Percentiles rank a stretch among this genome's conserved stretches.
phyloP scores from a whole-genome alignment of 1,139 yeast species.

The Yamadazyma songkhlaensis region DNA sequence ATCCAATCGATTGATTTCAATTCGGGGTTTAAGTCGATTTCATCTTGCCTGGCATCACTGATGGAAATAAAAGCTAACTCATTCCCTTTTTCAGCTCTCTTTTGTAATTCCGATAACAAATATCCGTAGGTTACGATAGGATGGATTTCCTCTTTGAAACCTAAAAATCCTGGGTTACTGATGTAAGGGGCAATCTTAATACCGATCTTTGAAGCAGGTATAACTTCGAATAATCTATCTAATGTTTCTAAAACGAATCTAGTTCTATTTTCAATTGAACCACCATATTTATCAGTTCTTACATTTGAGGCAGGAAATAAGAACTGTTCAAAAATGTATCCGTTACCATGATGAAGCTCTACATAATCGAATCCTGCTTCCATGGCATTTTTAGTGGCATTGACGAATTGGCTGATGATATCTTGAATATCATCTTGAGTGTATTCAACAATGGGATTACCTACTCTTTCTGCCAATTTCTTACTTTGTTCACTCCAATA shows the following conservation, averaged over 20 bases:
- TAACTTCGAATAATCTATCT: conserved; percentile 42
- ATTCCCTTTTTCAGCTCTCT: conserved; percentile 38
- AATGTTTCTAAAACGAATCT: conserved; percentile 55
- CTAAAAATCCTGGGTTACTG: conserved; percentile 37
- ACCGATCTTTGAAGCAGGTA: conserved; percentile 55
- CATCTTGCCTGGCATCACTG: conserved; percentile 36
- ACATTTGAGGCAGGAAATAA: conserved; percentile 45
- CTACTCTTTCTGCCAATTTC: conserved; percentile 27
- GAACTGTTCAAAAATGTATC: conserved; percentile 66
- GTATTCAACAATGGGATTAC: conserved; percentile 37
- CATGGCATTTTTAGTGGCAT: conserved; percentile 48
- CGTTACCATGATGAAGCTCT: conserved; percentile 69
- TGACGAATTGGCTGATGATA: conserved; percentile 31
- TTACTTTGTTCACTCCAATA: conserved; percentile 21
- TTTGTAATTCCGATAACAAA: conserved; percentile 34
- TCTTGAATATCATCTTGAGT: conserved; percentile 45
- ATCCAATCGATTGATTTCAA: conserved; percentile 24
- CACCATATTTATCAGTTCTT: conserved; percentile 69
- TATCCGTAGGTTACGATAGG: conserved; percentile 31
- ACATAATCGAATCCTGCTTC: conserved; percentile 69
- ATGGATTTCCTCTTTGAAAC: conserved; percentile 33
- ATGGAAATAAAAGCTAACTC: conserved; percentile 50
- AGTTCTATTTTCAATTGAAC: conserved; percentile 63
- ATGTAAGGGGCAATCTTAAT: conserved; percentile 65
- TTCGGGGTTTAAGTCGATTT: conserved; percentile 15